Evolutionary conservation across 495 filamentous ascomycete species (phyloP), one percentile per base, ranked within the genome.

Genomic region (Penicillium subrubescens): DNA sequence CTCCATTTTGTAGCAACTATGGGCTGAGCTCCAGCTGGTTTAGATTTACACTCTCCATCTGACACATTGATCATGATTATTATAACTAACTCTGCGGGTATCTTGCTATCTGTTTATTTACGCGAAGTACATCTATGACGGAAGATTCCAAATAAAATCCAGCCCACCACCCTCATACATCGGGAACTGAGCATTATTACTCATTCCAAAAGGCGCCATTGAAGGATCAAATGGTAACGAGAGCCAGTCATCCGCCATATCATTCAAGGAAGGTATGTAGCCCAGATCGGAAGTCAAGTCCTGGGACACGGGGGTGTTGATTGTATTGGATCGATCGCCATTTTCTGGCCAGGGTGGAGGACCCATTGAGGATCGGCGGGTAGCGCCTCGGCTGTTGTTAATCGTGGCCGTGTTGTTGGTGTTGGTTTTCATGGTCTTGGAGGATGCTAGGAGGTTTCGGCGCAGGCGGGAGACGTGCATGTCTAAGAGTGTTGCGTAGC

Each of bases 101-200:
- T 31, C 48, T 29, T 31, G 48, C 5, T 27, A 17, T 29, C 17
- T 31, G 5, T 31, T 25, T 37, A 56, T 56, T 48, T 61, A 21
- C 48, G 31, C 27, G 44, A 52, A 0, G 11, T 54, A 33, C 21
- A 41, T 50, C 76, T 68, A 80, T 5, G 76, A 73, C 53, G 80
- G 80, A 59, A 82, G 61, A 66, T 83, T 83, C 81, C 81, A 85
- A 21, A 85, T 80, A 52, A 85, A 85, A 67, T 82, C 77, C 53
- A 83, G 69, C 4, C 74, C 78, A 5, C 82, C 81, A 12, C 81
- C 82, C 64, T 84, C 82, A 67, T 79, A 80, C 23, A 81, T 81
- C 29, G 81, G 79, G 58, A 84, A 83, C 46, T 80, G 77, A 10
- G 77, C 77, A 21, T 75, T 75, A 53, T 60, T 73, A 52, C 73